These are phyloP conservation scores for Saccharomycopsis fodiens DNA, from an alignment of 805 yeast genomes.

Conservation along the genomic window DNA sequence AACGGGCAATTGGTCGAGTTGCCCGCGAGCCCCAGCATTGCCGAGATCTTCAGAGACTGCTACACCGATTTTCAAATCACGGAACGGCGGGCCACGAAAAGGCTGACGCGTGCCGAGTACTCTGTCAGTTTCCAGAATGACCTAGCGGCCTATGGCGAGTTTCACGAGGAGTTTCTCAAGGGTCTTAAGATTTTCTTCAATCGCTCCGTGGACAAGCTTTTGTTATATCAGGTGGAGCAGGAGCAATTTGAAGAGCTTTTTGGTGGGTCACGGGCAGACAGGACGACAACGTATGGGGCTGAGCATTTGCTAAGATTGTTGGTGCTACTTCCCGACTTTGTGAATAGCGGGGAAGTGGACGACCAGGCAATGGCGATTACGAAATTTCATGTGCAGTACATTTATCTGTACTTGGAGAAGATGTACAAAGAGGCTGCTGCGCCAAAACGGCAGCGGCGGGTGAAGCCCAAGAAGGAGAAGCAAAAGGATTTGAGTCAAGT, in stretches of 20 bases:
- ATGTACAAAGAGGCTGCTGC: too few species aligned
- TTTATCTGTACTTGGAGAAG: slow-evolving; percentile 3
- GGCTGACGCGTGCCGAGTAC: neutral
- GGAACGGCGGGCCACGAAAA: neutral
- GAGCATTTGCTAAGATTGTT: slow-evolving; percentile 76
- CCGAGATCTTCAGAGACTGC: slow-evolving; percentile 38
- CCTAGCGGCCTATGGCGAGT: slow-evolving; percentile 35
- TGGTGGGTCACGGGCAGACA: slow-evolving; percentile 27
- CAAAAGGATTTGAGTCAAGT: too few species aligned
- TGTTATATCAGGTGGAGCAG: slow-evolving; percentile 70
- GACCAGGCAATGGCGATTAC: slow-evolving; percentile 30
- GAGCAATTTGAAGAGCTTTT: slow-evolving; percentile 55
- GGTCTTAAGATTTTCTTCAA: slow-evolving; percentile 72
- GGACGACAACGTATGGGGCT: slow-evolving; percentile 56
- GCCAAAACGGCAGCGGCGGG: too few species aligned
- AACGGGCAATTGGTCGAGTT: slow-evolving; percentile 60
- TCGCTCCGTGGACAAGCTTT: slow-evolving; percentile 54
- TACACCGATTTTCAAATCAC: neutral
- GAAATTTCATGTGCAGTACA: slow-evolving; percentile 5
- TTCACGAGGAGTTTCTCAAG: slow-evolving; percentile 53
- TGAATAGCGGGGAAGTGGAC: slow-evolving; percentile 74
- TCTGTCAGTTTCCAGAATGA: slow-evolving; percentile 22
- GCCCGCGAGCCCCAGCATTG: slow-evolving; percentile 52
- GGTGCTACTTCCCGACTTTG: slow-evolving; percentile 71
- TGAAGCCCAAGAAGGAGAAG: too few species aligned